Conservation (phyloP, 2,329 filamentous ascomycete species). For the Penicillium capsulatum region DNA sequence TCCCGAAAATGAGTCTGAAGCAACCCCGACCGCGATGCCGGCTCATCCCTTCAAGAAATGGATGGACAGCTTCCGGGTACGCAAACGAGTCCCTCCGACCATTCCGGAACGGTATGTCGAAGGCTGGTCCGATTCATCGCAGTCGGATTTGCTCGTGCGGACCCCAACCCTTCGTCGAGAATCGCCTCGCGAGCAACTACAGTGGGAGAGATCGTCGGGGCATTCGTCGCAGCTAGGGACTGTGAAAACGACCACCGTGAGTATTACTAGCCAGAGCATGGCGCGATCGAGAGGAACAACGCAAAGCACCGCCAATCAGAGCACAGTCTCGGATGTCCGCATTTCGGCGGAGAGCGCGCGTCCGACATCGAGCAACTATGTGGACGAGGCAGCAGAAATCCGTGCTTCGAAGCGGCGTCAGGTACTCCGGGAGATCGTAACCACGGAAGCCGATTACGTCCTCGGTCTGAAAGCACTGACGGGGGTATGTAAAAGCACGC, state of each 20-base stretch:
- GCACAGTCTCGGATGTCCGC: constrained; percentile 61
- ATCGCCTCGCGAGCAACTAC: constrained; percentile 29
- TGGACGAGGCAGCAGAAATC: constrained; percentile 67
- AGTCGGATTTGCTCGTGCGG: constrained; percentile 9
- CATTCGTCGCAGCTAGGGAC: constrained; percentile 77
- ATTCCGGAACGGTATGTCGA: constrained; percentile 29
- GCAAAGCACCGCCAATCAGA: constrained; percentile 53
- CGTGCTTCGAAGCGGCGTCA: constrained; percentile 71
- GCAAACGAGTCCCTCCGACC: constrained; percentile 18
- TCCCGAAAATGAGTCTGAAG: constrained; percentile 5
- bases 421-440: constrained; percentile 79
- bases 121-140: constrained; percentile 36
- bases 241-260: constrained; percentile 76
- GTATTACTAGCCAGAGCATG: constrained; percentile 67
- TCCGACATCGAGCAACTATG: constrained; percentile 41
- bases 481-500: constrained; percentile 57
- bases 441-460: constrained; percentile 84
- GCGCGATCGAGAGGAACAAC: constrained; percentile 58
- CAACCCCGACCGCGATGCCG: neutral
- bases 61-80: constrained; percentile 36
- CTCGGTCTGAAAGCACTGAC: constrained; percentile 80
- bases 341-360: constrained; percentile 56
- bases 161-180: constrained; percentile 19
- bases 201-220: constrained; percentile 64
- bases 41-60: constrained; percentile 35